phyloP scores from a whole-genome alignment of 2,329 filamentous ascomycete genomes.

The Venturia asperata region DNA sequence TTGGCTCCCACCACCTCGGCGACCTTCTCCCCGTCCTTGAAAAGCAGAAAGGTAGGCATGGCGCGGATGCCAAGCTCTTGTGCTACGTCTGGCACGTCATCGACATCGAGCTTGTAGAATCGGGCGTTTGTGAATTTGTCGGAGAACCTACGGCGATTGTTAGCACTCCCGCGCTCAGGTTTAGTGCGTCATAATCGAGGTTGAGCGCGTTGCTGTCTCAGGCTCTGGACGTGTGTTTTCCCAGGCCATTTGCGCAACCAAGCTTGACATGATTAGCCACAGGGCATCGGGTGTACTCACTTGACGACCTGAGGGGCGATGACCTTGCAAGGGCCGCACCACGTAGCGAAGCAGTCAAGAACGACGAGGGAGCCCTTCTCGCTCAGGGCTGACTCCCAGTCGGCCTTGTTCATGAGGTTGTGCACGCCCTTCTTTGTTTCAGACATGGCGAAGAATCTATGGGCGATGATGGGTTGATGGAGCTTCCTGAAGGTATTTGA shows the following conservation, averaged over 20 bases:
- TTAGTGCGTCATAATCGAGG: neutral
- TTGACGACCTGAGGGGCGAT: slow-evolving; percentile 70
- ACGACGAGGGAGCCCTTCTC: slow-evolving; percentile 56
- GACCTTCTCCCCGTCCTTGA: slow-evolving; percentile 69
- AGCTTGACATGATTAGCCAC: too few relatives aligned
- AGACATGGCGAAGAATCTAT: neutral
- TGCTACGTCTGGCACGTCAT: slow-evolving; percentile 67
- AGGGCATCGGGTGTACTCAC: slow-evolving; percentile 37
- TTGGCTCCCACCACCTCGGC: slow-evolving; percentile 74
- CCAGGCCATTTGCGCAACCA: too few relatives aligned
- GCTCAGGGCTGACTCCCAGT: slow-evolving; percentile 51
- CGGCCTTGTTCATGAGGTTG: slow-evolving; percentile 35
- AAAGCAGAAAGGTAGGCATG: slow-evolving; percentile 88
- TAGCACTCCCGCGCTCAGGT: slow-evolving; percentile 8
- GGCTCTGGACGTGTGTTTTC: too few relatives aligned
- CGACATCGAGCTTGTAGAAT: slow-evolving; percentile 90
- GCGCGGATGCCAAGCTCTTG: slow-evolving; percentile 73
- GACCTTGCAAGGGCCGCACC: slow-evolving; percentile 93
- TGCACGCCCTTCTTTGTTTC: slow-evolving; percentile 17
- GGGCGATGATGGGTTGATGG: slow-evolving; percentile 2
- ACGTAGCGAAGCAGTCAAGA: slow-evolving; percentile 79
- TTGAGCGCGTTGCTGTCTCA: too few relatives aligned
- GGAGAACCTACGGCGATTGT: slow-evolving; percentile 45
- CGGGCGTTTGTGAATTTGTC: slow-evolving; percentile 52
- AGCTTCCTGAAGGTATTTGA: neutral